Base-by-base conservation (phyloP, 768 basidiomycete genomes). In the Rhizopogon vinicolor region DNA sequence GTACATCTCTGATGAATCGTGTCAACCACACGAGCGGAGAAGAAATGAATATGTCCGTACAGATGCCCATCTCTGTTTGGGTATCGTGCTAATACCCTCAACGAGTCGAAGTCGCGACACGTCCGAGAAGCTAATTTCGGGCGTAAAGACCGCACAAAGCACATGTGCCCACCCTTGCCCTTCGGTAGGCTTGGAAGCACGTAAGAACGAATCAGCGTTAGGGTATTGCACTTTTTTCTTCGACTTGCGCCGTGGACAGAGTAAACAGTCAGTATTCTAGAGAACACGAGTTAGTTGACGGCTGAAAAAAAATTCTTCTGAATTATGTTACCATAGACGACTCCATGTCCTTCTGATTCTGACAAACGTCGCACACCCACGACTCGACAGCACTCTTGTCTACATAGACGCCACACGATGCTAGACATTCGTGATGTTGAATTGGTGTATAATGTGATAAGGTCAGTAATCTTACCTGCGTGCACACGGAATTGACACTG, bases 101-200 rank as follows among this genome's bases (percentile, higher is more conserved):
- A 90, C 90, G n/a, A 86, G 71, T 39, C 86, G 84, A 44, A 98
- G 74, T 13, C 80, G 80, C 6, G 75, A 66, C 0, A 91, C 82
- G 62, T 95, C 89, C 22, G 89, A 85, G 68, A 89, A 96, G 4
- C 74, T 78, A n/a, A 94, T 73, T 63, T 98, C 95, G 3, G 87
- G 87, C 29, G 85, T 82, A 72, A 93, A 98, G 1, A 91, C 84
- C 2, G 94, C 83, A 73, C 96, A 98, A 3, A 97, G 72, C 33
- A 94, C 77, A 67, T 98, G 96, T 0, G 85, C 86, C 94, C 94
- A 97, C 54, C 89, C 87, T 68, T 92, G 88, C 9, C 92, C 91
- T 74, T 97, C 94, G 0, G 94, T 96, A 7, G 91, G 91, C 65
- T 95, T 96, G 65, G 83, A 85, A 41, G 85, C 83, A 53, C 91